These are phyloP conservation scores for Botrytis porri DNA, from an alignment of 2,329 filamentous ascomycete genomes.

Conservation along the genomic window DNA sequence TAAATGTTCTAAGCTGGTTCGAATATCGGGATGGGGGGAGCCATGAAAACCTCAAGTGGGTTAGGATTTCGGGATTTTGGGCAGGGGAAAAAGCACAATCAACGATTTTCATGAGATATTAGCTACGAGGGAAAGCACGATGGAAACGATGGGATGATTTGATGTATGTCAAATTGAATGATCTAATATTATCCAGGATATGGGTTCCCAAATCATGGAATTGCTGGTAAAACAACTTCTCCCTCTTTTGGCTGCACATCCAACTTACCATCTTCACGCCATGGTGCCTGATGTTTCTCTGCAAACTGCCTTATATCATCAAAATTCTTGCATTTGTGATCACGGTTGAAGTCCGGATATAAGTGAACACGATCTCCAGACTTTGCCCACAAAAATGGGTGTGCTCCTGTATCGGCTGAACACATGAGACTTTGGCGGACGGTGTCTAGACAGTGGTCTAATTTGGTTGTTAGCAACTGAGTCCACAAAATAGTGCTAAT, in stretches of 20 bases:
- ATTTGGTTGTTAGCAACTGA: neutral
- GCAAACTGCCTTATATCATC: conserved; percentile 52
- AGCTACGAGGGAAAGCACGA: neutral
- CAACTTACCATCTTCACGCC: conserved; percentile 31
- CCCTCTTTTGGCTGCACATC: conserved; percentile 29
- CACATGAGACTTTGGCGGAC: conserved; percentile 56
- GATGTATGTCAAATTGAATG: neutral
- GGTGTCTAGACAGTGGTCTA: conserved; percentile 53
- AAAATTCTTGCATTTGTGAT: conserved; percentile 52
- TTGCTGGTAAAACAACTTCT: conserved; percentile 28
- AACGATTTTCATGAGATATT: neutral
- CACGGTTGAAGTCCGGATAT: conserved; percentile 54
- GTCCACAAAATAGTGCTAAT: neutral
- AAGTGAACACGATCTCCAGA: conserved; percentile 40
- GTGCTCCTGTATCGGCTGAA: conserved; percentile 49
- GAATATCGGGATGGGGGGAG: neutral
- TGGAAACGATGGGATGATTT: neutral
- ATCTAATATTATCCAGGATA: neutral
- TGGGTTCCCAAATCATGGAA: conserved; percentile 27
- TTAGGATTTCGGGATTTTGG: neutral
- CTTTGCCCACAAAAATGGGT: conserved; percentile 54
- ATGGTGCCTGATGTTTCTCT: conserved; percentile 44
- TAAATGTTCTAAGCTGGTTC: neutral
- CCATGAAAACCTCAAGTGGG: neutral
- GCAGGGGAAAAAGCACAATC: neutral